Base-by-base conservation (phyloP, 768 basidiomycete species). In the Tricholoma flavovirens region DNA sequence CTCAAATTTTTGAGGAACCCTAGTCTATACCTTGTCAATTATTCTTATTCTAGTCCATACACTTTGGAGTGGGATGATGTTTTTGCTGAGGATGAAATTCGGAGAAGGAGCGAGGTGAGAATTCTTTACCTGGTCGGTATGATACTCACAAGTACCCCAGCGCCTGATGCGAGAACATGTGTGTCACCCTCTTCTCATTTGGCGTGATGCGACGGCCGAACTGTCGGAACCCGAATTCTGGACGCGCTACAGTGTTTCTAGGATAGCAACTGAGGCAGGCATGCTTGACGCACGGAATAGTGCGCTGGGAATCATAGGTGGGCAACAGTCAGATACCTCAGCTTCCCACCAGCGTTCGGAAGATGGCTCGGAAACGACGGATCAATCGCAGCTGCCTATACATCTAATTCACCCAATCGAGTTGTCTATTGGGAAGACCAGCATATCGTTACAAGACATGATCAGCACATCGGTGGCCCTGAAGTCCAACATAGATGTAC, bases 1-100 rank as follows among this genome's bases (percentile, higher is more conserved):
- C 74, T 96, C 56, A 81, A 79, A 53, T 97, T 97, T 69, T 70
- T 94, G 53, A 83, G 84, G 51, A 73, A 77, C 50, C 90, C 94
- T 1, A 75, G 77, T 8, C 68, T 71, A 35, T 93, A 92, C 62
- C 71, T 97, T 15, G 69, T 67, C 7, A 77, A 80, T 22, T 78
- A 72, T 60, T 64, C 67, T 3, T 70, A 81, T 33, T 70, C 78
- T 48, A 80, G 81, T 50, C 83, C 88, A 1, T 91, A 87, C 62
- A 73, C 75, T n/a, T 76, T 84, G 43, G 76, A 74, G 33, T 95
- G 93, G 93, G 78, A 81, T 50, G 73, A 83, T 4, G 83, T 78
- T 6, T 71, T 94, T 32, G 83, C 90, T 58, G 78, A 85, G 58
- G 79, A 80, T 53, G 79, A 85, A 59, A 82, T 95, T 55, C 79